Base-by-base conservation (phyloP, 129 eudicot species). In the Pittosporum tobira region DNA sequence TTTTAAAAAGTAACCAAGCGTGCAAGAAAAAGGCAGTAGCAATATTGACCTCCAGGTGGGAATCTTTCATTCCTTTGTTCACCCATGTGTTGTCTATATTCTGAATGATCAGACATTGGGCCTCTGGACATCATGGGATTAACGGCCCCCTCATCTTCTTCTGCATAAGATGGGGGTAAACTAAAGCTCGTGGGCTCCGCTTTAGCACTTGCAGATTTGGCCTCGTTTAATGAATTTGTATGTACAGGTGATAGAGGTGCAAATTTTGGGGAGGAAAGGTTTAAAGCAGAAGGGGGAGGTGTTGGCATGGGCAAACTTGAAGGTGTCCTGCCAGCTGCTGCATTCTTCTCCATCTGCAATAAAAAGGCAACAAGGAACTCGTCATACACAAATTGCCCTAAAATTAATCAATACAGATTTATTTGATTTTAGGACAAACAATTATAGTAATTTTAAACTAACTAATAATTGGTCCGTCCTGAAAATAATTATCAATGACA, bases 281-380 rank as follows among this genome's bases (percentile, higher is more conserved):
- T 80, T 62, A 85, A 65, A 21, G 96, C 63, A 61, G 78, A 71
- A 21, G 99, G 99, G 27, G 99, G 99, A 50, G 99, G 99, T 23
- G 99, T 91, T 65, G 96, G 65, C 80, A 91, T 43, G 23, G 99
- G 99, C 29, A 91, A 77, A 63, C 94, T 91, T 16, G 99, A 76
- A 42, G 91, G 96, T 26, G 99, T 91, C 79, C 96, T 83, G 67
- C 99, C 99, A n/a, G 96, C 99, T 57, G 99, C 99, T 13, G 94
- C 96, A 65, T 83, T 91, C 79, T 76, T 87, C 77, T 87, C 99
- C 99, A 91, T 91, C 99, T 91, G 94, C 62, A 65, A 47, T 12
- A 37, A 21, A 45, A 38, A 20, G 37, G 34, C 11, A 14, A 45
- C 23, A 10, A 14, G 51, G 28, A 59, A 18, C 26, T 4, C 10